Conservation (phyloP, 2,329 filamentous ascomycete genomes). For the Penicillium sp. region DNA sequence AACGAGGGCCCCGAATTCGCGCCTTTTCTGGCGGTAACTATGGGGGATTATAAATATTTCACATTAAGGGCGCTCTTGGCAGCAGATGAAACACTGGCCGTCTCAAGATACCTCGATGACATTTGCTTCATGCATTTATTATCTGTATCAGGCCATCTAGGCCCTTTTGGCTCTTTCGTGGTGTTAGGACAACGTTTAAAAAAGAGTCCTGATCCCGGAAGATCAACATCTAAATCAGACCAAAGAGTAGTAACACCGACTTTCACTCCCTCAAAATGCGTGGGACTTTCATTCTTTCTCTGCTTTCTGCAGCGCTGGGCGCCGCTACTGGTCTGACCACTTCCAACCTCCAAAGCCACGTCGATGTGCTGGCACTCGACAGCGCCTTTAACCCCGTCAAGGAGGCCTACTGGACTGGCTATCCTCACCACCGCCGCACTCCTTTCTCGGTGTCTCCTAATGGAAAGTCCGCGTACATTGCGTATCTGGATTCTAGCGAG, state of each 20-base stretch:
- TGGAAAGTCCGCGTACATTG: conserved; percentile 58
- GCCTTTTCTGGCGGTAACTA: too few species aligned
- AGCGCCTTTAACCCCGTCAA: conserved; percentile 57
- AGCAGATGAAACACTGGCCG: too few species aligned
- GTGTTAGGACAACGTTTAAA: too few species aligned
- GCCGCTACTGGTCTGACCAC: conserved; percentile 19
- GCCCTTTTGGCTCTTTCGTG: too few species aligned
- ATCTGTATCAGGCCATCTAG: too few species aligned
- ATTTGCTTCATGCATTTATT: too few species aligned
- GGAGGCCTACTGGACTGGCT: conserved; percentile 60
- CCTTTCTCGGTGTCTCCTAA: conserved; percentile 62
- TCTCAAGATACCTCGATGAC: too few species aligned
- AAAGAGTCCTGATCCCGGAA: too few species aligned
- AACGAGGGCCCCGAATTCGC: too few species aligned
- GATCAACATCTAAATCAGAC: too few species aligned
- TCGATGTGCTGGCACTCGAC: conserved; percentile 48
- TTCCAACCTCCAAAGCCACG: conserved; percentile 38
- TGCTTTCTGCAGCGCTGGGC: conserved; percentile 27
- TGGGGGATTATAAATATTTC: too few species aligned
- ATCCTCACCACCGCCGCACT: conserved; percentile 60
- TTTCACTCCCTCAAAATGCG: conserved; percentile 18
- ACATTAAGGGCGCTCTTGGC: too few species aligned
- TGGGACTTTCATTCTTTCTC: conserved; percentile 20
- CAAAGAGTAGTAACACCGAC: conserved; percentile 2
- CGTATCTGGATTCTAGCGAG: conserved; percentile 57